These are phyloP conservation scores for Aspergillus sp. DNA, from an alignment of 2,329 filamentous ascomycete species.

Conservation along the genomic window DNA sequence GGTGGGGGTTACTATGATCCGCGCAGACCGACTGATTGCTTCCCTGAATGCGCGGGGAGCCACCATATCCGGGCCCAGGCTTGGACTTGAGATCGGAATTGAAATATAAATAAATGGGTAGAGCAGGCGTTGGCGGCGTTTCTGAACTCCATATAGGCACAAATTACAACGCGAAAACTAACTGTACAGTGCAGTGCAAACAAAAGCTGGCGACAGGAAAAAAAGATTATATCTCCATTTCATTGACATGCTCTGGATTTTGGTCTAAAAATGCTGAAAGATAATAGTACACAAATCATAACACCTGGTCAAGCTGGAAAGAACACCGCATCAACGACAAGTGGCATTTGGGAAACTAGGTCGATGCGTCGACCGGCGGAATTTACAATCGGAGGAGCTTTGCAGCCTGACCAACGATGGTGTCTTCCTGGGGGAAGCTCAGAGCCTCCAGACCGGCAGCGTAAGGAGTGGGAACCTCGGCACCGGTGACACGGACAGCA, in stretches of 20 bases:
- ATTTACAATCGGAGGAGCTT: constrained; percentile 82
- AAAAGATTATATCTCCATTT: not conserved
- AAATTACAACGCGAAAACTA: not conserved
- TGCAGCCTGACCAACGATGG: constrained; percentile 85
- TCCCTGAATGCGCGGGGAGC: constrained; percentile 39
- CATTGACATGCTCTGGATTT: constrained; percentile 13
- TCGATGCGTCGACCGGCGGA: constrained; percentile 31
- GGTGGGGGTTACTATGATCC: constrained; percentile 58
- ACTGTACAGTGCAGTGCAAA: too few relatives aligned
- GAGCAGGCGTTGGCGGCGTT: not conserved
- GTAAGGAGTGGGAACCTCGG: constrained; percentile 96
- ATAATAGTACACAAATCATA: constrained; percentile 31
- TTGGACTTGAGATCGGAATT: not conserved
- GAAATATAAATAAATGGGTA: not conserved
- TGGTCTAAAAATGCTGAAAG: constrained; percentile 26
- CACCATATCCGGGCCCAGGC: not conserved
- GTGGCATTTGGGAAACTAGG: constrained; percentile 37
- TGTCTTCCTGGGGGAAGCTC: constrained; percentile 86
- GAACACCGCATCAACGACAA: constrained; percentile 26
- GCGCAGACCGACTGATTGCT: constrained; percentile 56
- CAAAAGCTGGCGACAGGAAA: not conserved
- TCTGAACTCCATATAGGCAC: not conserved
- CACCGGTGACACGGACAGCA: constrained; percentile 90
- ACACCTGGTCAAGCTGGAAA: constrained; percentile 18
- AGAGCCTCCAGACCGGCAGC: constrained; percentile 91